Evolutionary conservation across 768 basidiomycete species (phyloP).

Genomic region (Russula compacta): DNA sequence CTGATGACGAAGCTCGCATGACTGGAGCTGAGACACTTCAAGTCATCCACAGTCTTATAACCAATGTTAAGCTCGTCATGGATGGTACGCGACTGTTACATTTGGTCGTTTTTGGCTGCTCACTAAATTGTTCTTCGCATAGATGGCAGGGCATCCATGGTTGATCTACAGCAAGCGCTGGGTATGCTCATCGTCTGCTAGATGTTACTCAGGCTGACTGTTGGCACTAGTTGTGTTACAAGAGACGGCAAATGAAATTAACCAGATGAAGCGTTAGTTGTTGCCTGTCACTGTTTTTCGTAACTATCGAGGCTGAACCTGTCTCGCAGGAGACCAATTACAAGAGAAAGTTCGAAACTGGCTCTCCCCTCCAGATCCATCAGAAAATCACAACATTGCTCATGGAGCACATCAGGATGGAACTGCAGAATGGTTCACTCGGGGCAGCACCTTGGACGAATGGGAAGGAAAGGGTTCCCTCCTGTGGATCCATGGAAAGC

Average conservation of each 20-base stretch:
- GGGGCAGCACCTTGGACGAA: background rate
- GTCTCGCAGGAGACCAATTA: background rate
- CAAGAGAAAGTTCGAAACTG: background rate
- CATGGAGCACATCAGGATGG: background rate
- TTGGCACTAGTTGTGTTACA: background rate
- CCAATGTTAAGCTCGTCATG: background rate
- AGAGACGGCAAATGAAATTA: background rate
- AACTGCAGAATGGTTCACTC: background rate
- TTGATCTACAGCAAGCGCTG: background rate
- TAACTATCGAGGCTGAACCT: background rate
- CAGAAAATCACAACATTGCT: background rate
- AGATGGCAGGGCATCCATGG: background rate
- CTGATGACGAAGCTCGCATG: background rate
- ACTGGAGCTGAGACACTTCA: background rate
- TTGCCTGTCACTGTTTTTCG: no score
- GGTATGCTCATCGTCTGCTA: background rate
- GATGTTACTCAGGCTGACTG: background rate
- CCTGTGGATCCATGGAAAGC: slow-evolving; percentile 7
- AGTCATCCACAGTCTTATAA: background rate
- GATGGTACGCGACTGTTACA: background rate
- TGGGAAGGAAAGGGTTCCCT: slow-evolving; percentile 2
- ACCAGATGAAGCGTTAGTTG: slow-evolving; percentile 5
- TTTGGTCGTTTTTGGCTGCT: background rate
- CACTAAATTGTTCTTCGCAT: background rate
- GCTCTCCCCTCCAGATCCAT: slow-evolving; percentile 1